Base-by-base conservation (phyloP, 106 monocot genomes). In the Posidonia australis region DNA sequence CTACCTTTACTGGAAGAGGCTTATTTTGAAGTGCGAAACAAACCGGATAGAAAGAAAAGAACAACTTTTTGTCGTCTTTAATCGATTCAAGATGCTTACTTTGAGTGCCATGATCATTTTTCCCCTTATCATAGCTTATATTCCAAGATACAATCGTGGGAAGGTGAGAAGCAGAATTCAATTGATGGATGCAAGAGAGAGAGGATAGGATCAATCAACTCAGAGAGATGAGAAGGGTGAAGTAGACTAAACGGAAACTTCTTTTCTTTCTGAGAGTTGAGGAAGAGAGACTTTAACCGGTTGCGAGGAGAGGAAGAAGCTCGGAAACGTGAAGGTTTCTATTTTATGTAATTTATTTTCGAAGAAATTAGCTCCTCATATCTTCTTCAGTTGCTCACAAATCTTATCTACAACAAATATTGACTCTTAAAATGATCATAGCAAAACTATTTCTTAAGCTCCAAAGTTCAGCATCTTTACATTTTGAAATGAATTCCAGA, bases 261-360 rank as follows among this genome's bases (percentile, higher is more conserved):
- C 77, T 87, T 21, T 91, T 64, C 74, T 87, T 62, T 62, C 54
- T 98, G 17, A 84, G 69, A 22, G 46, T 77, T 11, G 96, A 98
- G 63, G 87, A 98, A 64, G 80, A 98, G 54, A 82, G 90, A 30
- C 46, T 84, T n/a, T 28, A 69, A 71, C 53, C 87, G 21, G 62
- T 51, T 78, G 44, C 87, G 65, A 3, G 86, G 87, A 74, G 96
- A 98, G 68, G 96, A 98, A 68, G 90, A 90, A 77, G 76, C 83
- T 29, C 76, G 79, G 51, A 98, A 85, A 46, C 84, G 26, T 47
- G 90, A 87, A 87, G 96, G 96, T 87, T 12, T 60, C 10, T 29
- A 22, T 30, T 45, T 45, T 52, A 18, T 63, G n/a, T n/a, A 10
- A 57, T 14, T 41, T 70, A 49, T 20, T 49, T 61, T 62, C 18